These are phyloP conservation scores for Backusella tuberculispora DNA, from an alignment of 192 early-diverging fungal genomes.

Conservation along the genomic window DNA sequence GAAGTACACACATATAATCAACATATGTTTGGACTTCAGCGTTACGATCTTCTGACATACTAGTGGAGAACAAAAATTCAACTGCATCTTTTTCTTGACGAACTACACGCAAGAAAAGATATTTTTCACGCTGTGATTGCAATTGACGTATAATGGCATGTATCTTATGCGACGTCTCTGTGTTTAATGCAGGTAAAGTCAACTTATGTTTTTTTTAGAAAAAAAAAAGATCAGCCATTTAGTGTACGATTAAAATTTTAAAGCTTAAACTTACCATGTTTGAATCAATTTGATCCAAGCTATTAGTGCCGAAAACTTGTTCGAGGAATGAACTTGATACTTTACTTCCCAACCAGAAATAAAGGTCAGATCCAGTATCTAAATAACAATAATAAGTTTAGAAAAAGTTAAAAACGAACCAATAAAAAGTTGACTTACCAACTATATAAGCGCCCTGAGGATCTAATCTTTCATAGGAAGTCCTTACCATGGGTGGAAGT, in stretches of 20 bases:
- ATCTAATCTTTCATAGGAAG: constrained; percentile 79
- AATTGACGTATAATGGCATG: constrained; percentile 67
- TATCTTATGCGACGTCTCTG: constrained; percentile 62
- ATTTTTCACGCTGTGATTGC: constrained; percentile 65
- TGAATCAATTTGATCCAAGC: constrained; percentile 73
- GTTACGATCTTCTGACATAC: constrained; percentile 91
- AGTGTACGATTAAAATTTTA: neutral
- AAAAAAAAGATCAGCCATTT: constrained; percentile 6
- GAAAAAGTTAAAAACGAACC: neutral
- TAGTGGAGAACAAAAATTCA: constrained; percentile 80
- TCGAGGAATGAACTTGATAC: constrained; percentile 61
- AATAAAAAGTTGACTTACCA: constrained; percentile 45
- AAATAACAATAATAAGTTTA: neutral
- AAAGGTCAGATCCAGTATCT: constrained; percentile 82
- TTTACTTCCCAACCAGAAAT: constrained; percentile 86
- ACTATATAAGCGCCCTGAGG: constrained; percentile 80
- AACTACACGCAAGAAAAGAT: constrained; percentile 75
- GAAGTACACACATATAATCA: constrained; percentile 88
- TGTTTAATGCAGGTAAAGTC: constrained; percentile 71
- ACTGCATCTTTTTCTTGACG: constrained; percentile 86
- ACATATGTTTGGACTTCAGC: constrained; percentile 91
- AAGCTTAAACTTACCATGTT: constrained; percentile 58
- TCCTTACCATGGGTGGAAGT: constrained; percentile 70
- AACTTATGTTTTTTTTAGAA: constrained; percentile 40
- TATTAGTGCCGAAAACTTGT: constrained; percentile 77